These are phyloP conservation scores for Metrosideros polymorpha DNA, from an alignment of 441 rosid genomes.

Conservation along the genomic window DNA sequence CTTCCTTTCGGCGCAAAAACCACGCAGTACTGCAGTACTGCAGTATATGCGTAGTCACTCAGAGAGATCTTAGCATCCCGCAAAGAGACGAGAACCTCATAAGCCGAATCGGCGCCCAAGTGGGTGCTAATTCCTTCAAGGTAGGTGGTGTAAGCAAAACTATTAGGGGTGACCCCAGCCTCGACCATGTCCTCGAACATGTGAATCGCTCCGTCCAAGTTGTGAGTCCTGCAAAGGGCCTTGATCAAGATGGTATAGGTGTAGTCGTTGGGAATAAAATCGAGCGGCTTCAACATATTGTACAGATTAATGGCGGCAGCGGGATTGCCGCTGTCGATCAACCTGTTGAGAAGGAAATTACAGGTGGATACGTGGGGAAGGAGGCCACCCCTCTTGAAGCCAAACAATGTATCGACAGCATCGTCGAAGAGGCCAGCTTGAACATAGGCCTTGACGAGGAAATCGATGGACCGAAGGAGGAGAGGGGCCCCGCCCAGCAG, in stretches of 20 bases:
- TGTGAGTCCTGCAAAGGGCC: slow-evolving; percentile 49
- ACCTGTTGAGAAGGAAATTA: slow-evolving; percentile 55
- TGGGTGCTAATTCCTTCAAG: slow-evolving; percentile 57
- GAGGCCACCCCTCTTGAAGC: slow-evolving; percentile 21
- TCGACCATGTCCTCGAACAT: slow-evolving; percentile 33
- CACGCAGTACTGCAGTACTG: slow-evolving; percentile 45
- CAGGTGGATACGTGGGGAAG: slow-evolving; percentile 31
- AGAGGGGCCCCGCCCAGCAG: slow-evolving; percentile 5
- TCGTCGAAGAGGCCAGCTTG: slow-evolving; percentile 47
- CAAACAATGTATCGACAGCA: slow-evolving; percentile 40
- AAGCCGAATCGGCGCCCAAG: slow-evolving; percentile 28
- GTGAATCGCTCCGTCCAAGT: slow-evolving; percentile 29
- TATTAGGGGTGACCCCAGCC: slow-evolving; percentile 24
- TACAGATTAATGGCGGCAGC: slow-evolving; percentile 38
- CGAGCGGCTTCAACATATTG: slow-evolving; percentile 36
- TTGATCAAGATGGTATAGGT: slow-evolving; percentile 48
- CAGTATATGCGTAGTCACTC: slow-evolving; percentile 26
- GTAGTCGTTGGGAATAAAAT: slow-evolving; percentile 39
- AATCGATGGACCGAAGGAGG: slow-evolving; percentile 23
- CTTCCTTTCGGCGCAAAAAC: slow-evolving; percentile 51
- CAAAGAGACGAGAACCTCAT: slow-evolving; percentile 19
- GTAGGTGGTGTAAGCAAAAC: slow-evolving; percentile 40
- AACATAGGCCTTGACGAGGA: slow-evolving; percentile 47
- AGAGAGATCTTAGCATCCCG: slow-evolving; percentile 14
- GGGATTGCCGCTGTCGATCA: slow-evolving; percentile 29